Evolutionary conservation across 768 basidiomycete species (phyloP).

Genomic region (Hygrocybe coccinea): DNA sequence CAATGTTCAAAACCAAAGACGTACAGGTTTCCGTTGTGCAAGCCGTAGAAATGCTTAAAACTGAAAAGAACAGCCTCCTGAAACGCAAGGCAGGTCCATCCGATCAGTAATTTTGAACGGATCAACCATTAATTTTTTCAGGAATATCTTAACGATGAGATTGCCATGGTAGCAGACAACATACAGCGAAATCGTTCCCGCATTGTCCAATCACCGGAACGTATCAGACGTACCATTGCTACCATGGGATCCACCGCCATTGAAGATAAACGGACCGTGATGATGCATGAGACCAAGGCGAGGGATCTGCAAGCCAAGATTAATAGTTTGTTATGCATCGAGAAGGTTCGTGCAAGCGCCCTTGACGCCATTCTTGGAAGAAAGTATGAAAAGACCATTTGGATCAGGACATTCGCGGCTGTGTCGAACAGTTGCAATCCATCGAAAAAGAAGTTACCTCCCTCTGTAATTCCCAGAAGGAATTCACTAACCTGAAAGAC

Average conservation of each 20-base stretch:
- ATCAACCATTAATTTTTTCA: slow-evolving; percentile 18
- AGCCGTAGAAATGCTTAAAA: slow-evolving; percentile 67
- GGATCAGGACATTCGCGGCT: slow-evolving; percentile 61
- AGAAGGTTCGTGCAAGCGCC: slow-evolving; percentile 48
- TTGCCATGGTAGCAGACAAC: slow-evolving; percentile 52
- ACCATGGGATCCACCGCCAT: slow-evolving; percentile 64
- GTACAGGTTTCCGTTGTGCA: slow-evolving; percentile 53
- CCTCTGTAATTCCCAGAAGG: slow-evolving; percentile 62
- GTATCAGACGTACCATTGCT: slow-evolving; percentile 76
- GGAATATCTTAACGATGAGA: slow-evolving; percentile 61
- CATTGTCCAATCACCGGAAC: slow-evolving; percentile 88
- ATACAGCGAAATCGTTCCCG: slow-evolving; percentile 63
- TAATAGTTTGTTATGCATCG: slow-evolving; percentile 62
- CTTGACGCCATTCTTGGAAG: neutral
- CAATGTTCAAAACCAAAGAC: slow-evolving; percentile 68
- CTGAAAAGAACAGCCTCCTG: slow-evolving; percentile 59
- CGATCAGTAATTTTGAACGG: neutral
- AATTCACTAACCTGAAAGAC: slow-evolving; percentile 63
- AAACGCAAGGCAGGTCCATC: slow-evolving; percentile 52
- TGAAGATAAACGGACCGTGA: slow-evolving; percentile 66
- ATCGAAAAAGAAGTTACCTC: slow-evolving; percentile 63
- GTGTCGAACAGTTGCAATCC: slow-evolving; percentile 70
- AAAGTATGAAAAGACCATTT: slow-evolving; percentile 6
- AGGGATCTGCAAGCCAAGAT: slow-evolving; percentile 76
- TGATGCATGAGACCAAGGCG: slow-evolving; percentile 64